Evolutionary conservation across 352 stramenopile species (phyloP).

Genomic region (Pythium sukuiense): DNA sequence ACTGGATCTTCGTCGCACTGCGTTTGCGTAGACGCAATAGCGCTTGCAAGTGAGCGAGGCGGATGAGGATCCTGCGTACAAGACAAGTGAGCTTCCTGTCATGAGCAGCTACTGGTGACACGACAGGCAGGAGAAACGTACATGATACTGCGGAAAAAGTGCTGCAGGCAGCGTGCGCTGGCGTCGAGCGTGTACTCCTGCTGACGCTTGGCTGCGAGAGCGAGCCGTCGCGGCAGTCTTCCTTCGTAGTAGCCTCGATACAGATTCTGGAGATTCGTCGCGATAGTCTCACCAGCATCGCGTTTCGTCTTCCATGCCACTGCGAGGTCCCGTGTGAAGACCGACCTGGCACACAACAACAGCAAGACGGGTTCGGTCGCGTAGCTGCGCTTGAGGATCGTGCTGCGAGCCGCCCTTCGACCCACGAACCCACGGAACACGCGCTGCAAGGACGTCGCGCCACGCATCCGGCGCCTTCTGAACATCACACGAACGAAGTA

Average conservation of each 20-base stretch:
- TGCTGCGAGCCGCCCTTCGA: constrained; percentile 31
- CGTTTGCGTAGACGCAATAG: constrained; percentile 36
- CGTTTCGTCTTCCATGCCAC: constrained; percentile 59
- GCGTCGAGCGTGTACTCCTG: constrained; percentile 39
- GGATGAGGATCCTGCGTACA: constrained; percentile 48
- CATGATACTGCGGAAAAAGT: constrained; percentile 79
- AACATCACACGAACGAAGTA: constrained; percentile 52
- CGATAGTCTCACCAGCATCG: constrained; percentile 44
- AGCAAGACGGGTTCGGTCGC: constrained; percentile 40
- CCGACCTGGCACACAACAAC: constrained; percentile 41
- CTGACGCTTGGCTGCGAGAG: constrained; percentile 34
- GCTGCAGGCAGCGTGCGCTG: constrained; percentile 51
- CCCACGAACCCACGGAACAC: constrained; percentile 51
- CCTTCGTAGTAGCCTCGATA: constrained; percentile 57
- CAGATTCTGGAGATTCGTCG: constrained; percentile 36
- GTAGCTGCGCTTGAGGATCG: constrained; percentile 52
- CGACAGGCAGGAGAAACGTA: constrained; percentile 31
- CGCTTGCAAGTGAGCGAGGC: constrained; percentile 42
- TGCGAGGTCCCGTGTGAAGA: constrained; percentile 60
- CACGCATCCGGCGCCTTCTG: constrained; percentile 32
- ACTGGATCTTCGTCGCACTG: constrained; percentile 61
- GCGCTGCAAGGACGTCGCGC: constrained; percentile 51
- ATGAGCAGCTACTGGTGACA: neutral
- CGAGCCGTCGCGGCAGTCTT: constrained; percentile 42
- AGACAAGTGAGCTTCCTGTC: neutral